Conservation (phyloP, 2,329 filamentous ascomycete genomes). For the Trichophyton mentagrophytes region DNA sequence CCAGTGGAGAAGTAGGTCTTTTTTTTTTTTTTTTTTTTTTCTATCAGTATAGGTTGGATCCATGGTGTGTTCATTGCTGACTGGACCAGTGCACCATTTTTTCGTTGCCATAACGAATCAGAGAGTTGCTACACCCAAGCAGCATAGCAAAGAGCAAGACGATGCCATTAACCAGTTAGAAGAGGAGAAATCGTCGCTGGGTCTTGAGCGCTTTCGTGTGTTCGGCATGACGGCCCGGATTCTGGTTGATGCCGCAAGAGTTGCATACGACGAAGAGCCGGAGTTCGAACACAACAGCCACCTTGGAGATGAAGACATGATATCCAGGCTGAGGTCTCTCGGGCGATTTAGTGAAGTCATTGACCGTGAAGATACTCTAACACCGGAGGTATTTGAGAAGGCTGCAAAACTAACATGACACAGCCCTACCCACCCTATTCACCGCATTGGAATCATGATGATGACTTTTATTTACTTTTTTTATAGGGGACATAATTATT, state of each 20-base stretch:
- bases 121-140: constrained; percentile 49
- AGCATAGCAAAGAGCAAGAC: constrained; percentile 31
- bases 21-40: neutral
- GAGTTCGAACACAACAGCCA: constrained; percentile 64
- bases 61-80: neutral
- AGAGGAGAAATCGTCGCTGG: constrained; percentile 38
- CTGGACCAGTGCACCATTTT: constrained; percentile 67
- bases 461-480: neutral
- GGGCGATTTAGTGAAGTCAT: constrained; percentile 43
- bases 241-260: constrained; percentile 70
- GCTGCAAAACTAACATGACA: constrained; percentile 36
- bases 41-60: neutral
- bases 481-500: neutral
- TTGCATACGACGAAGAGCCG: constrained; percentile 71
- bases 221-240: constrained; percentile 94
- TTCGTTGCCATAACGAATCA: constrained; percentile 68
- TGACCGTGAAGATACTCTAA: constrained; percentile 41
- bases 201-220: constrained; percentile 57
- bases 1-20: constrained; percentile 51
- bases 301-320: constrained; percentile 56
- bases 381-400: constrained; percentile 38
- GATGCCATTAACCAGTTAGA: constrained; percentile 23
- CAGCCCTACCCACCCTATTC: neutral
- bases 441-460: neutral
- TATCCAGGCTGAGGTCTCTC: constrained; percentile 42